Conservation (phyloP, 305 asterid genomes). For the Ilex paraguariensis region DNA sequence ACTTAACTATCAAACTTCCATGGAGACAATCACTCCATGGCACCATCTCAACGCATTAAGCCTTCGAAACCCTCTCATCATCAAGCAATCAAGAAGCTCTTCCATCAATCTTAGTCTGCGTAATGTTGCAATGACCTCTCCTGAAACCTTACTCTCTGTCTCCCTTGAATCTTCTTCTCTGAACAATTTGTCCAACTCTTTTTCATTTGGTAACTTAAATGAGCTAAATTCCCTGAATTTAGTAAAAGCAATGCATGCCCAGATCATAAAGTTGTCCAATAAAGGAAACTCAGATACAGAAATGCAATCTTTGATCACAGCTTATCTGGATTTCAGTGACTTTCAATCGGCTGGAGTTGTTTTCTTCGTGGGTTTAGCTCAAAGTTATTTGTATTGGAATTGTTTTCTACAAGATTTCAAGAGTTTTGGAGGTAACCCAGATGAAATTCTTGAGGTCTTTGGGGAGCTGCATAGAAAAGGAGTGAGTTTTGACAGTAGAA, state of each 20-base stretch:
- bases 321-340: conserved; percentile 32
- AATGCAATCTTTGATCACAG: conserved; percentile 28
- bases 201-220: conserved; percentile 2
- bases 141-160: conserved; percentile 15
- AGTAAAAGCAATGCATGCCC: conserved; percentile 36
- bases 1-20: conserved; percentile 9
- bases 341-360: conserved; percentile 29
- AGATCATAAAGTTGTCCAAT: conserved; percentile 25
- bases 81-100: conserved; percentile 10
- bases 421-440: conserved; percentile 30
- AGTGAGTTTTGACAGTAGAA: conserved; percentile 22
- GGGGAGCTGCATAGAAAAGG: conserved; percentile 27
- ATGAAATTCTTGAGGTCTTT: conserved; percentile 38
- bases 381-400: conserved; percentile 26
- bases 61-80: conserved; percentile 12
- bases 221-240: conserved; percentile 24
- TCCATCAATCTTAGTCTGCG: conserved; percentile 14
- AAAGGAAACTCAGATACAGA: conserved; percentile 15
- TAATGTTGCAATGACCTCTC: conserved; percentile 21
- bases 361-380: conserved; percentile 30
- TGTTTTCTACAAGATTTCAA: conserved; percentile 29
- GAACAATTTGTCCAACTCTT: conserved; percentile 1
- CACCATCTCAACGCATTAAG: conserved; percentile 21
- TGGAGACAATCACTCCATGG: conserved; percentile 27
- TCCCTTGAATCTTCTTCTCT: conserved; percentile 13